Conservation (phyloP, 1,139 yeast species). For the Suhomyces kunorum region DNA sequence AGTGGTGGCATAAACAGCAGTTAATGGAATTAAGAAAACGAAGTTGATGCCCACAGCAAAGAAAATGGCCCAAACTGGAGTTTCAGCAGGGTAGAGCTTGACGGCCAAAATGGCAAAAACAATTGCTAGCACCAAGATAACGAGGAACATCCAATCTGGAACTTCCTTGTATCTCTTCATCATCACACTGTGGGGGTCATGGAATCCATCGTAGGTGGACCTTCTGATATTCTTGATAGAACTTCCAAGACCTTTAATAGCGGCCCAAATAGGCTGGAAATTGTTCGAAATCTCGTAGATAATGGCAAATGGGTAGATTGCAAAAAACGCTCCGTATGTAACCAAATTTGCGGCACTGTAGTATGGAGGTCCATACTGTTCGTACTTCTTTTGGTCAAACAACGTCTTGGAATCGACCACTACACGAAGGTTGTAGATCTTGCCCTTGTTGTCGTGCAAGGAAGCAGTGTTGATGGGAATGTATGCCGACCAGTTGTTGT, state of each 20-base stretch:
- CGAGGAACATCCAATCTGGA: slow-evolving; percentile 22
- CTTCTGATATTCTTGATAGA: slow-evolving; percentile 13
- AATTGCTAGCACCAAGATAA: slow-evolving; percentile 21
- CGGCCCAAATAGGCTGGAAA: slow-evolving; percentile 12
- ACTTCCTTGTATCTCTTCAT: slow-evolving; percentile 27
- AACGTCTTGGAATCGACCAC: slow-evolving; percentile 16
- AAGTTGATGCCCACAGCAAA: slow-evolving; percentile 39
- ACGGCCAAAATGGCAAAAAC: slow-evolving; percentile 28
- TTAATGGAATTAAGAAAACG: slow-evolving; percentile 37
- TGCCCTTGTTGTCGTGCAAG: slow-evolving; percentile 19
- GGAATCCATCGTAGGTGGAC: slow-evolving; percentile 21
- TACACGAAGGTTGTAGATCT: slow-evolving; percentile 15
- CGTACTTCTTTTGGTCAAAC: slow-evolving; percentile 20
- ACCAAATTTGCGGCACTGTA: slow-evolving; percentile 46
- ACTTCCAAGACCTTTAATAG: slow-evolving; percentile 10
- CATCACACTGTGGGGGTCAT: slow-evolving; percentile 23
- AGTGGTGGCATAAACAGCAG: slow-evolving; percentile 39
- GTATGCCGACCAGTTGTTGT: slow-evolving; percentile 20
- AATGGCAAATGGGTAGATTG: slow-evolving; percentile 20
- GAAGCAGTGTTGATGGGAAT: slow-evolving; percentile 19
- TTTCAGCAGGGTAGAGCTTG: slow-evolving; percentile 35
- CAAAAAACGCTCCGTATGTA: slow-evolving; percentile 39
- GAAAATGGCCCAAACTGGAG: slow-evolving; percentile 35
- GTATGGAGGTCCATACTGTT: slow-evolving; percentile 44
- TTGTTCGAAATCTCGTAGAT: slow-evolving; percentile 16